Evolutionary conservation across 257 asterid genomes (phyloP), one percentile per base, ranked within the genome.

Genomic region (Penstemon barbatus): DNA sequence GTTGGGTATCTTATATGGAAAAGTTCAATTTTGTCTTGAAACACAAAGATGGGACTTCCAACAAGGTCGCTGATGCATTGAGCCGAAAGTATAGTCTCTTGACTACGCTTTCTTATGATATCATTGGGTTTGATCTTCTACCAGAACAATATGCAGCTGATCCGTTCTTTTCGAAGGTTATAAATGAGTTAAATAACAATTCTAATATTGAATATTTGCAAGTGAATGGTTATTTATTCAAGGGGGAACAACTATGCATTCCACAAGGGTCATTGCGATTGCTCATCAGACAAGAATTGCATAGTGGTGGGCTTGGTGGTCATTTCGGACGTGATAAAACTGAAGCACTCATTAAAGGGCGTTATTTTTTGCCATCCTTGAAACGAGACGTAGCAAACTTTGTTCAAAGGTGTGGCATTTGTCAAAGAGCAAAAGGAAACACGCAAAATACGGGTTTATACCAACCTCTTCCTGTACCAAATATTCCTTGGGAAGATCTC

Each of bases 301-400:
- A 65, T 5, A 65, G n/a, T 61, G 66, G 50, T 8, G 66, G 51
- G 1, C 66, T 39, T 18, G 52, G 60, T 7, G 67, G 42, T 4
- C 67, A 69, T 62, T 61, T 71, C 15, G 75, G 76, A 36, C 37
- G 33, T 3, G 76, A 63, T 19, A 55, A 63, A 37, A 42, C 76
- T 13, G 19, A 36, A 40, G 39, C 50, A 0, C 53, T 64, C 8
- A 43, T 72, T 0, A 56, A 65, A 4, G 46, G 55, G 5, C 46
- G 18, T 8, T 72, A 48, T 36, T 72, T 5, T 37, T 72, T 33
- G 61, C 61, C 60, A 10, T 36, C 15, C 12, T 11, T 44, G n/a
- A 64, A 46, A 4, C 18, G 77, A 2, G 62, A 72, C 5, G 61
- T 38, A 7, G 43, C 25, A n/a, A 9, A 38, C 0, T 48, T 45